These are phyloP conservation scores for Aspergillus sclerotioniger DNA, from an alignment of 495 filamentous ascomycete species.

Conservation along the genomic window DNA sequence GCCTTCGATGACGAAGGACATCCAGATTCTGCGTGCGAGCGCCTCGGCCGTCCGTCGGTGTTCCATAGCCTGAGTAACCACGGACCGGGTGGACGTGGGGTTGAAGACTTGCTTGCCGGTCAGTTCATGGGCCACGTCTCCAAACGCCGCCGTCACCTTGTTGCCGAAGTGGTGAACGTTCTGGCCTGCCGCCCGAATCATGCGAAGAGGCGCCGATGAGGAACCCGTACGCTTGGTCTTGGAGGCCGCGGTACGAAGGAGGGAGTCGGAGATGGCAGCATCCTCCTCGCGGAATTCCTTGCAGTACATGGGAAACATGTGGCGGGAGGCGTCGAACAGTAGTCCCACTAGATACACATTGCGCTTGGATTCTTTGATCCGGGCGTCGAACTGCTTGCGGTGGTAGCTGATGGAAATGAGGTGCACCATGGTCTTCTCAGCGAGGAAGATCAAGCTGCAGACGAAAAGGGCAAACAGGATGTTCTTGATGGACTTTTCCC, in stretches of 20 bases:
- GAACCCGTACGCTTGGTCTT: conserved; percentile 50
- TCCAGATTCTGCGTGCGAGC: conserved; percentile 89
- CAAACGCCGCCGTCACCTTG: conserved; percentile 87
- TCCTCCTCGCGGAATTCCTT: conserved; percentile 89
- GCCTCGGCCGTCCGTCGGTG: conserved; percentile 80
- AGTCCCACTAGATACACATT: conserved; percentile 74
- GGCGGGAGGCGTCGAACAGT: conserved; percentile 84
- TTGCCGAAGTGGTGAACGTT: conserved; percentile 81
- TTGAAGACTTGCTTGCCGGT: conserved; percentile 95
- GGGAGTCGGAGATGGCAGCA: conserved; percentile 78
- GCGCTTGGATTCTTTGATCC: conserved; percentile 86
- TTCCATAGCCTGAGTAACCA: conserved; percentile 85
- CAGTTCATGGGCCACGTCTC: conserved; percentile 91
- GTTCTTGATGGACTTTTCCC: conserved; percentile 63
- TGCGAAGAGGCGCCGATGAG: conserved; percentile 68
- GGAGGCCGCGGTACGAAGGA: conserved; percentile 44
- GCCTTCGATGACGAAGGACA: conserved; percentile 94
- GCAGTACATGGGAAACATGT: conserved; percentile 88
- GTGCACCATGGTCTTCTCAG: conserved; percentile 82
- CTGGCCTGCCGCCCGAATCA: conserved; percentile 61
- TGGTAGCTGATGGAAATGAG: conserved; percentile 94
- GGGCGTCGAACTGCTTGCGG: conserved; percentile 82
- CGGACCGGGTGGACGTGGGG: conserved; percentile 79
- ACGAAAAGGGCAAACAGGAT: conserved; percentile 76
- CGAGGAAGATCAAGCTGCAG: conserved; percentile 72